Evolutionary conservation across 1,139 yeast genomes (phyloP).

Genomic region (Taiozyma onychis): DNA sequence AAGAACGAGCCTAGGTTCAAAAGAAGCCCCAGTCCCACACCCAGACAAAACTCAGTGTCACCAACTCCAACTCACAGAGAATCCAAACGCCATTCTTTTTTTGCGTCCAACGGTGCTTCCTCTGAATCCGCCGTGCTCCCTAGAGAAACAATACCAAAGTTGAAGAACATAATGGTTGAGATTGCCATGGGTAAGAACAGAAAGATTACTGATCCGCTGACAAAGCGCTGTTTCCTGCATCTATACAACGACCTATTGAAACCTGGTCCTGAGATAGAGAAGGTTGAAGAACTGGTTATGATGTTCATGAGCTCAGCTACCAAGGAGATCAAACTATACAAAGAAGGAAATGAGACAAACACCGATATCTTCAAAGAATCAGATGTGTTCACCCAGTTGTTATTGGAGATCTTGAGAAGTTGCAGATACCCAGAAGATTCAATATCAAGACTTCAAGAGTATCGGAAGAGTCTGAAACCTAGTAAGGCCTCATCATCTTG

Average conservation of each 20-base stretch:
- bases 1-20: conserved; percentile 54
- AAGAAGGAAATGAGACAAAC: conserved; percentile 37
- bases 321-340: conserved; percentile 53
- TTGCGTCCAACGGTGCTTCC: conserved; percentile 1
- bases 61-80: conserved; percentile 2
- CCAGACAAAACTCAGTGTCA: conserved; percentile 2
- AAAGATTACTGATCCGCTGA: conserved; percentile 26
- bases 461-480: conserved; percentile 34
- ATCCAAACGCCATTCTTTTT: conserved; percentile 20
- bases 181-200: conserved; percentile 44
- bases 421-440: conserved; percentile 39
- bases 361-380: conserved; percentile 50
- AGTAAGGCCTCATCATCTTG: conserved; percentile 5
- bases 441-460: conserved; percentile 39
- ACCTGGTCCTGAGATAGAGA: conserved; percentile 41
- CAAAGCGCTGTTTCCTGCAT: conserved; percentile 45
- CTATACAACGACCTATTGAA: conserved; percentile 58
- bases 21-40: conserved; percentile 6
- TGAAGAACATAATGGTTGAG: conserved; percentile 44
- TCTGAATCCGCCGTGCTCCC: conserved; percentile 32
- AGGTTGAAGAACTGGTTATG: conserved; percentile 61
- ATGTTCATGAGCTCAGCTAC: conserved; percentile 60
- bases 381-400: conserved; percentile 48
- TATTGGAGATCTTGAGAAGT: conserved; percentile 42
- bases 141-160: conserved; percentile 37